Evolutionary conservation across 2,329 filamentous ascomycete species (phyloP).

Genomic region (Epichloe glyceriae): DNA sequence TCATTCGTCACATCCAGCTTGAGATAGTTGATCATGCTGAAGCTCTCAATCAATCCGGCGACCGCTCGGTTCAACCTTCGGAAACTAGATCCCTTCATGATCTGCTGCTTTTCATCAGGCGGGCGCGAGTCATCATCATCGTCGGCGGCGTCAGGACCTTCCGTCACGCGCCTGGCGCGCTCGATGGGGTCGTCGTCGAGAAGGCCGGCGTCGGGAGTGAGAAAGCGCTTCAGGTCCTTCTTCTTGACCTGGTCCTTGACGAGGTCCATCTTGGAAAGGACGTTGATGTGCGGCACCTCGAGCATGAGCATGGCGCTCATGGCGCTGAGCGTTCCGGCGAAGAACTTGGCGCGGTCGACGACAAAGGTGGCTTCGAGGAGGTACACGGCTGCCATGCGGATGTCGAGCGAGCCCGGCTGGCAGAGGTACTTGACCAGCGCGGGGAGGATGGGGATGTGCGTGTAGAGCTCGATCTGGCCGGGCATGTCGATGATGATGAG

Average conservation of each 20-base stretch:
- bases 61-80: slow-evolving; percentile 76
- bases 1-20: slow-evolving; percentile 83
- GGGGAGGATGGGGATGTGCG: slow-evolving; percentile 86
- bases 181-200: slow-evolving; percentile 67
- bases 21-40: slow-evolving; percentile 94
- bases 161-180: slow-evolving; percentile 24
- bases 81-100: slow-evolving; percentile 76
- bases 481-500: slow-evolving; percentile 98
- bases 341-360: slow-evolving; percentile 92
- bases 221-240: slow-evolving; percentile 78
- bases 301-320: slow-evolving; percentile 99
- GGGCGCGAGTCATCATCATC: slow-evolving; percentile 43
- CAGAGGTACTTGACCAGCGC: slow-evolving; percentile 71
- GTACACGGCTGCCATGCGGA: slow-evolving; percentile 86
- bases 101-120: slow-evolving; percentile 49
- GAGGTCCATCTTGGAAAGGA: slow-evolving; percentile 95
- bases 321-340: slow-evolving; percentile 84
- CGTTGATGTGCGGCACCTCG: slow-evolving; percentile 91
- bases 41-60: slow-evolving; percentile 84
- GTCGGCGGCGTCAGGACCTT: slow-evolving; percentile 27
- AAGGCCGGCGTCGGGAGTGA: slow-evolving; percentile 72
- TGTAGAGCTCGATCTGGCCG: slow-evolving; percentile 97
- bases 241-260: slow-evolving; percentile 80
- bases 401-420: slow-evolving; percentile 66
- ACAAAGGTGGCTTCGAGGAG: slow-evolving; percentile 93